Base-by-base conservation (phyloP, 169 alveolate genomes). In the Plasmodium gallinaceum region DNA sequence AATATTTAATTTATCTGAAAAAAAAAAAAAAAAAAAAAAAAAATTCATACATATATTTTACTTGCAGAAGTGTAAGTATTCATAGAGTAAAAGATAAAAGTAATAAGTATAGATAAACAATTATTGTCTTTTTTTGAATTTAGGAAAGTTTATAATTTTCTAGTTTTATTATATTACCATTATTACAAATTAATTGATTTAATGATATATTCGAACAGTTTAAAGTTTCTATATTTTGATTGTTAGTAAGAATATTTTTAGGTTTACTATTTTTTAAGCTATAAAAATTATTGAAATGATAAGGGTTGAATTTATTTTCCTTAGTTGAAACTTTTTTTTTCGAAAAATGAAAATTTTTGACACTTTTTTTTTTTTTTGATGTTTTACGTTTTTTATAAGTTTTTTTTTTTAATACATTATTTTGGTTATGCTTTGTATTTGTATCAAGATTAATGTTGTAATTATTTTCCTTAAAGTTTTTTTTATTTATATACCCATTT, bases 321-420 rank as follows among this genome's bases (percentile, higher is more conserved):
- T 71, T 71, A 12, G 51, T 71, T 60, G 32, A 71, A 22, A 48
- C 22, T 71, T 71, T 71, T 16, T 66, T 46, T 51, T 71, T 71
- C 18, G 83, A 26, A 51, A 18, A 42, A 52, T 71, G 52, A 48
- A 18, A 5, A 71, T 51, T 71, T 16, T n/a, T n/a, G n/a, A n/a
- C n/a, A n/a, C 26, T 26, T 42, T 16, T 71, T 20, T 20, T 24
- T 42, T 42, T 71, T 42, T 16, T 51, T n/a, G 18, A 2, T 46
- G 14, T 71, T 26, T 48, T 14, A 48, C 52, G 16, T 24, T 18
- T 43, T 48, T 18, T 71, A 48, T 51, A 51, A 2, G 45, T 48
- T 22, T 51, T 71, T 71, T 71, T 48, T 16, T 5, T 9, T 16
- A 0, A 10, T 6, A 24, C 8, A 7, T 54, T 12, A n/a, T 71